These are phyloP conservation scores for Diaporthe eres DNA, from an alignment of 2,329 filamentous ascomycete species.

Conservation along the genomic window DNA sequence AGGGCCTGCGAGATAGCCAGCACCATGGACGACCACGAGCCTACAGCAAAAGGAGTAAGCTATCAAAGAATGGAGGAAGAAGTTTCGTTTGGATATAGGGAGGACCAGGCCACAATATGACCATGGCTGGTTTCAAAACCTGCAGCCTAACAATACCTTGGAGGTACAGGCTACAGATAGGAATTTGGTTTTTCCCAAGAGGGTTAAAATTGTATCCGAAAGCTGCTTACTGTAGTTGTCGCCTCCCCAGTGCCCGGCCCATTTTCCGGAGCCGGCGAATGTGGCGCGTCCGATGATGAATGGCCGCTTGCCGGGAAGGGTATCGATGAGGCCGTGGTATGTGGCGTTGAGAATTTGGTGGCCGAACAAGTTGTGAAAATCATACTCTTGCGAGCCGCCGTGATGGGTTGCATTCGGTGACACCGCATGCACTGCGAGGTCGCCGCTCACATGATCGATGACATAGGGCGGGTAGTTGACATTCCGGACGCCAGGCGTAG, in stretches of 20 bases:
- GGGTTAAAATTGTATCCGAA: no score
- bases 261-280: slow-evolving; percentile 82
- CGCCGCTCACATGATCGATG: slow-evolving; percentile 81
- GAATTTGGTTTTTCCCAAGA: no score
- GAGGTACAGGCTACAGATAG: no score
- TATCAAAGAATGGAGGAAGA: no score
- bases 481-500: slow-evolving; percentile 75
- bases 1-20: slow-evolving; percentile 84
- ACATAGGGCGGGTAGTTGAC: slow-evolving; percentile 83
- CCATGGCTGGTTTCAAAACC: no score
- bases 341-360: slow-evolving; percentile 84
- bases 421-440: slow-evolving; percentile 80
- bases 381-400: slow-evolving; percentile 82
- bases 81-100: no score
- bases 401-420: slow-evolving; percentile 83
- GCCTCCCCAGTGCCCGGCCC: slow-evolving; percentile 86
- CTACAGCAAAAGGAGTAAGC: no score
- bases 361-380: slow-evolving; percentile 82
- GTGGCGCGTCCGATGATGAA: slow-evolving; percentile 88
- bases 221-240: slow-evolving; percentile 71
- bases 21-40: slow-evolving; percentile 75
- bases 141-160: no score
- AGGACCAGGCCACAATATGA: no score
- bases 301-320: slow-evolving; percentile 78
- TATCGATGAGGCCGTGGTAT: slow-evolving; percentile 75